Percentiles rank a stretch among this genome's conserved stretches.
Evolutionary conservation across 2,329 filamentous ascomycete species (phyloP).

Genomic region (Stachybotrys chlorohalonatus): DNA sequence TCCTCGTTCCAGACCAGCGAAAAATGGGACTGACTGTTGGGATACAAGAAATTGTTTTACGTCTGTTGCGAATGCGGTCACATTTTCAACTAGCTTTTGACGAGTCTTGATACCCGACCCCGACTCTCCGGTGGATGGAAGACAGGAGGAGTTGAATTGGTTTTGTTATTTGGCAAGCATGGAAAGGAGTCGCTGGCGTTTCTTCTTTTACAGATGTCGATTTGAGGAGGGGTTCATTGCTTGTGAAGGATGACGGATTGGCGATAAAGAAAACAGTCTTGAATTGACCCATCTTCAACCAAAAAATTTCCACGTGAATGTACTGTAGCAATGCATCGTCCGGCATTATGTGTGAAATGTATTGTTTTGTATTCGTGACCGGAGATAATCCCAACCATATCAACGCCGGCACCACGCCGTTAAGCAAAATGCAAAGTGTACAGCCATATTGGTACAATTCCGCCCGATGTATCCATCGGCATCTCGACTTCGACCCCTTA

Average conservation of each 20-base stretch:
- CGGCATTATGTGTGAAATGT: not conserved
- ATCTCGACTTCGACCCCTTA: slow-evolving; percentile 8
- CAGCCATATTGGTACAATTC: not conserved
- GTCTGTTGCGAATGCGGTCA: slow-evolving; percentile 92
- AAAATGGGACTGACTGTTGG: not conserved
- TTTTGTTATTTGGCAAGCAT: not conserved
- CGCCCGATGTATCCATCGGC: not conserved
- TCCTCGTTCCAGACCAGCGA: not conserved
- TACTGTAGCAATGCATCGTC: too few relatives aligned
- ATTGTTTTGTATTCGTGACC: not conserved
- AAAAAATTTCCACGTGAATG: not conserved
- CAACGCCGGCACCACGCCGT: not conserved
- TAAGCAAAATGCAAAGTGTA: not conserved
- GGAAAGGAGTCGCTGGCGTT: not conserved
- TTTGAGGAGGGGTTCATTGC: not conserved
- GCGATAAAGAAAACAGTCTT: not conserved
- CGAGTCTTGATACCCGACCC: not conserved
- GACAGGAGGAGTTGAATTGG: not conserved
- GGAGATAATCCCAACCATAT: not conserved
- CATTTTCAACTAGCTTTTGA: slow-evolving; percentile 53
- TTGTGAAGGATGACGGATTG: not conserved
- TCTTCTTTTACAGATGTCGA: not conserved
- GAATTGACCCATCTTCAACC: not conserved
- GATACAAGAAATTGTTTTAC: slow-evolving; percentile 71
- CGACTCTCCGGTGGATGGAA: not conserved